Evolutionary conservation across 805 yeast genomes (phyloP), one percentile per base, ranked within the genome.

Genomic region (Sugiyamaella smithiae): DNA sequence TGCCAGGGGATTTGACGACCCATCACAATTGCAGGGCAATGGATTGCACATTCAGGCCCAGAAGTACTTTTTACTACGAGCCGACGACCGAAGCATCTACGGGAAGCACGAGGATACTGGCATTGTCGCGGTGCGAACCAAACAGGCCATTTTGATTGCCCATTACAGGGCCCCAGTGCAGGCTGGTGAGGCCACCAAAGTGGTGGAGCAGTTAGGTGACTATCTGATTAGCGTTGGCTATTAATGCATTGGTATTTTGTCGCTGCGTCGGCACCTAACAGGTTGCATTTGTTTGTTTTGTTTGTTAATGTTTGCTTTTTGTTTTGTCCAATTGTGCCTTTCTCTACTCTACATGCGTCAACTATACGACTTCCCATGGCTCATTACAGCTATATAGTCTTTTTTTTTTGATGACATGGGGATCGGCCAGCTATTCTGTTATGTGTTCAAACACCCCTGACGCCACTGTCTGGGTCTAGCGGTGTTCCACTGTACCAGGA

Each of bases 171-270:
- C 86, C 9, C 57, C 63, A 23, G 85, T 87, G 41, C 91, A 84
- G 67, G 88, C 98, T 26, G 97, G 96, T 59, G 96, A 88, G 66
- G 98, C 98, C 46, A 86, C 97, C 51, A 81, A 85, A 62, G 86
- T 90, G 55, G 96, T 91, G 49, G 99, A 93, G 69, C 91, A 88
- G 64, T 77, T 93, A 73, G 98, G 96, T 41, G 98, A 93, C 67
- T 90, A 93, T 65, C 78, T 93, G 71, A 88, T 91, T 66, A 75
- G 88, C 62, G 91, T 85, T 47, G 86, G 88, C 51, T 90, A 87
- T 69, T 91, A 76, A 28, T 28, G 48, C 36, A 37, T 20, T 12
- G 28, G 24, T 19, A 17, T 37, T 19, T 23, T 19, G 28, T 12
- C 20, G 28, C 41, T 23, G 38, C 41, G 9, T 25, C n/a, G n/a